Evolutionary conservation across 805 yeast species (phyloP).

Genomic region (Candida fluviatilis): DNA sequence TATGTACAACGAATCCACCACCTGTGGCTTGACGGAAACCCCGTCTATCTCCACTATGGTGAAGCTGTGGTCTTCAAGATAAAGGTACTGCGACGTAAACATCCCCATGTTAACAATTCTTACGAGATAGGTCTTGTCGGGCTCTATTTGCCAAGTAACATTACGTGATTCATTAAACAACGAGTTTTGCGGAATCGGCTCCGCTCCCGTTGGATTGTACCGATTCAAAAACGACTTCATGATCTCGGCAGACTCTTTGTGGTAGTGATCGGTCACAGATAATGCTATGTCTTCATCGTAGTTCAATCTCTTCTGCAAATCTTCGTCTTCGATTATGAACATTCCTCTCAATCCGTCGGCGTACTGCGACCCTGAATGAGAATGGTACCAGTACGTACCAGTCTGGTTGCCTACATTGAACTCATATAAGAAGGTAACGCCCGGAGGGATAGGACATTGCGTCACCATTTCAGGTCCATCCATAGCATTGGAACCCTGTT

Average conservation of each 20-base stretch:
- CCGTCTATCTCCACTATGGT: slow-evolving; percentile 93
- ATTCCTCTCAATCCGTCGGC: slow-evolving; percentile 75
- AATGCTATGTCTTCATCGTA: slow-evolving; percentile 77
- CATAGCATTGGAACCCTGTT: slow-evolving; percentile 33
- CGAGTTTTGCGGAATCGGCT: slow-evolving; percentile 85
- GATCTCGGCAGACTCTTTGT: slow-evolving; percentile 50
- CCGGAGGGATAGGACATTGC: slow-evolving; percentile 44
- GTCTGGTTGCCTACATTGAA: slow-evolving; percentile 33
- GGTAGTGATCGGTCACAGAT: slow-evolving; percentile 86
- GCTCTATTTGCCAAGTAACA: slow-evolving; percentile 73
- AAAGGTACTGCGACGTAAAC: slow-evolving; percentile 84
- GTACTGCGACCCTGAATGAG: slow-evolving; percentile 73
- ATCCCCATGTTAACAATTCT: slow-evolving; percentile 86
- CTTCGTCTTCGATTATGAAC: slow-evolving; percentile 50
- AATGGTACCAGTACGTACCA: slow-evolving; percentile 66
- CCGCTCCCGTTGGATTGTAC: slow-evolving; percentile 96
- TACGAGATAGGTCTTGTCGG: slow-evolving; percentile 78
- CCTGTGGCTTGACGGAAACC: slow-evolving; percentile 70
- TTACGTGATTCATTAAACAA: slow-evolving; percentile 80
- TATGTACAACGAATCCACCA: slow-evolving; percentile 68
- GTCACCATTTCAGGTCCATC: slow-evolving; percentile 46
- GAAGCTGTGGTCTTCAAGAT: slow-evolving; percentile 83
- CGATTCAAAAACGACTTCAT: slow-evolving; percentile 56
- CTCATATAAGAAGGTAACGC: slow-evolving; percentile 33
- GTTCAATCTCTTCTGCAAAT: slow-evolving; percentile 40